These are phyloP conservation scores for Clitocybe nebularis DNA, from an alignment of 1,284 basidiomycete species.

Conservation along the genomic window DNA sequence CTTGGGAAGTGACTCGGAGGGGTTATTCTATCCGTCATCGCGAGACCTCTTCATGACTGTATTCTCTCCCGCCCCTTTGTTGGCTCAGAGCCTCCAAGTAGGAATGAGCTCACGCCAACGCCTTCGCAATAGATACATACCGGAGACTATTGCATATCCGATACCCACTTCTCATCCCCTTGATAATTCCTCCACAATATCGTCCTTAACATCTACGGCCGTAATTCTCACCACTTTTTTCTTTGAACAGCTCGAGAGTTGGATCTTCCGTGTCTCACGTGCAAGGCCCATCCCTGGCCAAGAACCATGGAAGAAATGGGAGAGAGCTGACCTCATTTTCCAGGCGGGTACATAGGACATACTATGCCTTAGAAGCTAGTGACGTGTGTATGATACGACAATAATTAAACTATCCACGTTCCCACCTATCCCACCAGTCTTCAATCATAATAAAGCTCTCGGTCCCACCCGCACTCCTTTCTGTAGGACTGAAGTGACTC, in stretches of 20 bases:
- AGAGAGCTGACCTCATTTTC: conserved; percentile 21
- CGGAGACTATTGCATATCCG: conserved; percentile 14
- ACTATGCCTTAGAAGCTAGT: too few species aligned
- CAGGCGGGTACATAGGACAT: too few species aligned
- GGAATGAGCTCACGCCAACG: conserved; percentile 15
- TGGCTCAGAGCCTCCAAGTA: neutral
- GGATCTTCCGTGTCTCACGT: conserved; percentile 30
- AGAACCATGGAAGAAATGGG: conserved; percentile 52
- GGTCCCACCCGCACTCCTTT: too few species aligned
- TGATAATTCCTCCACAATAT: conserved; percentile 14
- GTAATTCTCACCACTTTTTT: conserved; percentile 25
- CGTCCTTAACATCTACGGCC: conserved; percentile 9
- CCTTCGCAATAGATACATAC: conserved; percentile 17
- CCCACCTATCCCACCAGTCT: too few species aligned
- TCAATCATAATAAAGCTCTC: too few species aligned
- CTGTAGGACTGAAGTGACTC: too few species aligned
- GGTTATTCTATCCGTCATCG: conserved; percentile 34
- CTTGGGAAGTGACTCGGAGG: conserved; percentile 28
- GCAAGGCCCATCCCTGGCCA: conserved; percentile 42
- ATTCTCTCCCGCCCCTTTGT: conserved; percentile 26
- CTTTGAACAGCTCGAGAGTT: conserved; percentile 32
- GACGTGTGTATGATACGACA: too few species aligned
- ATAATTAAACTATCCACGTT: too few species aligned
- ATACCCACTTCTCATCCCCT: conserved; percentile 27
- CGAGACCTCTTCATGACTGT: conserved; percentile 32